phyloP scores from a whole-genome alignment of 441 rosid species.

The Rhodomyrtus psidioides region DNA sequence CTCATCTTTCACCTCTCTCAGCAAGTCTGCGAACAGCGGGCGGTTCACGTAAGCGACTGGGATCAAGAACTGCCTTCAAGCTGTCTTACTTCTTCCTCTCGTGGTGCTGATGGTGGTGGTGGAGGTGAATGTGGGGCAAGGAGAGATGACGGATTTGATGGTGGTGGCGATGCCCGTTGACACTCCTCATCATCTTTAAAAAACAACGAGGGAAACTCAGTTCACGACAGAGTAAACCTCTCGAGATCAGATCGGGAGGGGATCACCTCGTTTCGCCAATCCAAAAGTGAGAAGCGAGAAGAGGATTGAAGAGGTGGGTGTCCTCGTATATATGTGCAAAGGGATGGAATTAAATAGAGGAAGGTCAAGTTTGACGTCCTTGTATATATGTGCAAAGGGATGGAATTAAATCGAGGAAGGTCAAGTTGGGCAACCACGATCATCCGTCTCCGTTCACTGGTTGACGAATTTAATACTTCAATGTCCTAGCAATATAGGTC shows the following conservation, averaged over 20 bases:
- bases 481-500: too few relatives aligned
- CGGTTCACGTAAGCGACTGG: conserved; percentile 74
- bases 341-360: neutral
- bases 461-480: too few relatives aligned
- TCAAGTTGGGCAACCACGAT: neutral
- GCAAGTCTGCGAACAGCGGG: conserved; percentile 49
- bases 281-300: neutral
- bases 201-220: neutral
- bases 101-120: conserved; percentile 1
- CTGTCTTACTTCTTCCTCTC: conserved; percentile 13
- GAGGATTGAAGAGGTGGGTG: neutral
- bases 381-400: neutral
- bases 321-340: neutral
- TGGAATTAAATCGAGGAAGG: neutral
- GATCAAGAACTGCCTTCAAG: conserved; percentile 41
- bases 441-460: too few relatives aligned
- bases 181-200: conserved; percentile 22
- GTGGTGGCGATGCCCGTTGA: conserved; percentile 24
- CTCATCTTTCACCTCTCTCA: conserved; percentile 73
- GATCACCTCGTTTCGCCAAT: neutral
- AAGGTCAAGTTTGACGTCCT: neutral
- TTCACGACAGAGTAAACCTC: neutral
- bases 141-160: conserved; percentile 38
- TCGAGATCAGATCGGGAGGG: neutral
- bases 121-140: conserved; percentile 25